Evolutionary conservation across 2,329 filamentous ascomycete genomes (phyloP).

Genomic region (Diplocarpon mali): DNA sequence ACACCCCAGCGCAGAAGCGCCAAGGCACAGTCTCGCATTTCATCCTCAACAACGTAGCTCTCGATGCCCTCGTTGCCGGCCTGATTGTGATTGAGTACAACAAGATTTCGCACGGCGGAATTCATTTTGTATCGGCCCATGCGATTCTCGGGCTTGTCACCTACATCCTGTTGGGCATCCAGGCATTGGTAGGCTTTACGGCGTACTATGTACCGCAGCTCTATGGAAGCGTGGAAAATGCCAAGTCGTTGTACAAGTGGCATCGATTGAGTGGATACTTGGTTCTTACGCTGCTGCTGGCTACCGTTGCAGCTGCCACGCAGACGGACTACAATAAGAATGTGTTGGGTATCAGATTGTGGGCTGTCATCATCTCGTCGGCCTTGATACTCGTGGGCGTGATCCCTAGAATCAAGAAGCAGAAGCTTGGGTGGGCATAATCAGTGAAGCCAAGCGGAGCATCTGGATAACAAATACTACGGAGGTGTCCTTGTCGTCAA

Average conservation of each 20-base stretch:
- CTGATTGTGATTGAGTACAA: conserved; percentile 70
- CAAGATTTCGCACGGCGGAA: conserved; percentile 57
- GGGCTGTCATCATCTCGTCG: conserved; percentile 58
- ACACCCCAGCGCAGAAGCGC: conserved; percentile 62
- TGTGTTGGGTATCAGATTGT: conserved; percentile 61
- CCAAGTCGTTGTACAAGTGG: conserved; percentile 82
- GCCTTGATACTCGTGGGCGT: conserved; percentile 61
- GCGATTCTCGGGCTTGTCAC: conserved; percentile 73
- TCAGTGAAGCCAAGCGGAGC: conserved; percentile 8
- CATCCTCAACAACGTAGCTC: conserved; percentile 51
- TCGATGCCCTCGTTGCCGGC: conserved; percentile 45
- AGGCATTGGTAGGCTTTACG: conserved; percentile 70
- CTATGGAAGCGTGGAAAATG: conserved; percentile 69
- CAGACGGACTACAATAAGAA: conserved; percentile 63
- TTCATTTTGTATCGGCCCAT: conserved; percentile 72
- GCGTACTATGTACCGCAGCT: conserved; percentile 66
- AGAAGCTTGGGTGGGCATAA: conserved; percentile 57
- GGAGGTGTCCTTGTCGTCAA: too few species aligned
- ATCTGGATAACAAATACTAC: conserved; percentile 9
- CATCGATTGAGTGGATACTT: conserved; percentile 71
- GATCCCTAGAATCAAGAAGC: conserved; percentile 66
- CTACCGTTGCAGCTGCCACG: conserved; percentile 64
- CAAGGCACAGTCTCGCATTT: conserved; percentile 53
- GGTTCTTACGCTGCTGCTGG: conserved; percentile 57
- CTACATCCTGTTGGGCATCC: conserved; percentile 56